phyloP scores from a whole-genome alignment of 305 asterid species.

The Petunia hybrid region DNA sequence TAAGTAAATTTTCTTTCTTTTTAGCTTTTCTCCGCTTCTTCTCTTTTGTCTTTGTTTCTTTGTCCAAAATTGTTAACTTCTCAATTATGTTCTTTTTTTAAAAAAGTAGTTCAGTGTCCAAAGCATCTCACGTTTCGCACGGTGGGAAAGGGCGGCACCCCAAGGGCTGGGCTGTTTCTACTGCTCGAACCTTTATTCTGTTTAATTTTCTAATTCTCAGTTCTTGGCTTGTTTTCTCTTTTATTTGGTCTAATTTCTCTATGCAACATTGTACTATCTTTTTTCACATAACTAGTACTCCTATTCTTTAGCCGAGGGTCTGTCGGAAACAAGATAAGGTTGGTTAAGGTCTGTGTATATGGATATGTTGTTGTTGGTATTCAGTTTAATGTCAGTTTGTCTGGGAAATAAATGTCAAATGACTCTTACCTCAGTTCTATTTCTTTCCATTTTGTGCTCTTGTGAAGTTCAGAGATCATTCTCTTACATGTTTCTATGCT shows the following conservation, averaged over 20 bases:
- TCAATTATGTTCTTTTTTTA: background rate
- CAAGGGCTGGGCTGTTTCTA: too few relatives aligned
- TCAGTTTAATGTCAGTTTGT: too few relatives aligned
- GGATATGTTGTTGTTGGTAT: background rate
- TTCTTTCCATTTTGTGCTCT: conserved; percentile 1
- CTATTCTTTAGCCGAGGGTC: too few relatives aligned
- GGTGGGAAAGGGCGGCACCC: too few relatives aligned
- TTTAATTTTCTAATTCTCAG: background rate
- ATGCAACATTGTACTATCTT: background rate
- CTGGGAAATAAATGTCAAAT: too few relatives aligned
- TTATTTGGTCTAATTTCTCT: background rate
- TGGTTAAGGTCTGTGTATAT: background rate
- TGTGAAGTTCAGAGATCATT: background rate
- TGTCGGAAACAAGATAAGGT: background rate
- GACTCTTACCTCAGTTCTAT: background rate
- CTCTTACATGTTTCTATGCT: background rate
- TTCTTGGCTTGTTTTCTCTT: background rate
- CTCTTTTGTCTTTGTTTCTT: conserved; percentile 29
- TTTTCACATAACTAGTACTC: background rate
- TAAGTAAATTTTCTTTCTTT: conserved; percentile 46
- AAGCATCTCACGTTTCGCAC: too few relatives aligned
- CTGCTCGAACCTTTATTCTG: background rate
- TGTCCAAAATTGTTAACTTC: background rate
- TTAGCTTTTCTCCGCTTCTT: conserved; percentile 19
- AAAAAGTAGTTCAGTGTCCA: too few relatives aligned